A percentile compares a stretch with the other conserved stretches of the same genome.
Evolutionary conservation across 345 rosid genomes (phyloP).

Genomic region (Hibiscus mutabilis): DNA sequence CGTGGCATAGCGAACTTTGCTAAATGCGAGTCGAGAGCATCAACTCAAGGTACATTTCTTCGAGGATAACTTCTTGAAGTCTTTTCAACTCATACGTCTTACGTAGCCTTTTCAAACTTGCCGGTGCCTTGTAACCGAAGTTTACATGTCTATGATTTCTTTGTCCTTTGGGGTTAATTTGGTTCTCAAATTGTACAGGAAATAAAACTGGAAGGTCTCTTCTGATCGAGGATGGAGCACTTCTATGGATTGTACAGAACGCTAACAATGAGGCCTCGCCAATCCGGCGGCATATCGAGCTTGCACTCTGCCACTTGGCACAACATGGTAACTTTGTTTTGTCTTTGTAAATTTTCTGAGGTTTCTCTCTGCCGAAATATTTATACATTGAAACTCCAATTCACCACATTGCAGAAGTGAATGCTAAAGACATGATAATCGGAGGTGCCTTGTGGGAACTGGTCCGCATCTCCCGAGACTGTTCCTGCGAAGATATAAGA

Average conservation of each 20-base stretch:
- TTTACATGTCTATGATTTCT: not conserved
- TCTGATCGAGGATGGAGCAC: constrained; percentile 86
- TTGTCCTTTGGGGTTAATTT: not conserved
- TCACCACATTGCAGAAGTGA: constrained; percentile 51
- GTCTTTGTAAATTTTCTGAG: not conserved
- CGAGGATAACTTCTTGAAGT: not conserved
- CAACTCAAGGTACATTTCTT: constrained; percentile 59
- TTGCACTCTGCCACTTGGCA: constrained; percentile 93
- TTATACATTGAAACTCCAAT: constrained; percentile 4
- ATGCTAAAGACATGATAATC: constrained; percentile 83
- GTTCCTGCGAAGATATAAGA: constrained; percentile 84
- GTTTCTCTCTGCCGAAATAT: not conserved
- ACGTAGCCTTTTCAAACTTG: not conserved
- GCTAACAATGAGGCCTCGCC: constrained; percentile 78
- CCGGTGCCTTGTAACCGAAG: not conserved
- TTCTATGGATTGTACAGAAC: constrained; percentile 90
- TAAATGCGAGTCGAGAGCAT: constrained; percentile 96
- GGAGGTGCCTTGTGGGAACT: constrained; percentile 96
- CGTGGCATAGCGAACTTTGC: constrained; percentile 98
- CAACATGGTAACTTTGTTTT: constrained; percentile 61
- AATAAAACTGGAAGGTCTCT: constrained; percentile 71
- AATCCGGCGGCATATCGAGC: constrained; percentile 79
- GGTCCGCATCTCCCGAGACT: constrained; percentile 76
- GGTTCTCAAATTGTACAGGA: constrained; percentile 41
- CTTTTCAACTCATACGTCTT: not conserved